These are phyloP conservation scores for Litchi chinensis DNA, from an alignment of 345 rosid species.

Conservation along the genomic window DNA sequence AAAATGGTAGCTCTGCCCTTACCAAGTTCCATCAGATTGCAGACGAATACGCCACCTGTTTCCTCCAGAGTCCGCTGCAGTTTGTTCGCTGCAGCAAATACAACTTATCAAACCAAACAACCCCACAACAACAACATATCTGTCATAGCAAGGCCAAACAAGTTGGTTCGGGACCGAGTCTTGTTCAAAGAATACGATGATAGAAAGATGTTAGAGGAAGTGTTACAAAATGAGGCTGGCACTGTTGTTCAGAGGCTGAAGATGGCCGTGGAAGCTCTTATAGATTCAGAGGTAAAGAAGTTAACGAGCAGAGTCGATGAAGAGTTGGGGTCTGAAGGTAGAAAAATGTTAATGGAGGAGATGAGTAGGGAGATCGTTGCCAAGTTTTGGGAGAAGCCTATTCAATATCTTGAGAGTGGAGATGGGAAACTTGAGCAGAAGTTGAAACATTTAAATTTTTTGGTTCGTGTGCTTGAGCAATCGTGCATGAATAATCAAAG, in stretches of 20 bases:
- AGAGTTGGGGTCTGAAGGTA: background rate
- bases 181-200: background rate
- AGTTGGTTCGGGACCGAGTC: background rate
- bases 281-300: conserved; percentile 16
- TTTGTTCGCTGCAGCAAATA: background rate
- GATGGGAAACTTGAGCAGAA: conserved; percentile 11
- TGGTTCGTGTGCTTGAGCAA: conserved; percentile 15
- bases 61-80: background rate
- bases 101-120: background rate
- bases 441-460: conserved; percentile 17
- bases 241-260: conserved; percentile 1
- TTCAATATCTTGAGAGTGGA: conserved; percentile 6
- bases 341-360: background rate
- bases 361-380: conserved; percentile 22
- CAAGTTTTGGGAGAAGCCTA: conserved; percentile 24
- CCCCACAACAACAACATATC: background rate
- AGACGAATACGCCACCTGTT: background rate
- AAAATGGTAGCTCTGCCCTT: background rate
- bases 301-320: conserved; percentile 4
- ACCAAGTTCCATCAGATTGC: background rate
- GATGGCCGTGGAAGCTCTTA: conserved; percentile 21
- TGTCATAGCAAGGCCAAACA: background rate
- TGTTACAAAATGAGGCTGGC: background rate
- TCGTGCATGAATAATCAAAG: background rate
- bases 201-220: background rate